phyloP scores from a whole-genome alignment of 2,329 filamentous ascomycete species.

The Ascochyta fabae region DNA sequence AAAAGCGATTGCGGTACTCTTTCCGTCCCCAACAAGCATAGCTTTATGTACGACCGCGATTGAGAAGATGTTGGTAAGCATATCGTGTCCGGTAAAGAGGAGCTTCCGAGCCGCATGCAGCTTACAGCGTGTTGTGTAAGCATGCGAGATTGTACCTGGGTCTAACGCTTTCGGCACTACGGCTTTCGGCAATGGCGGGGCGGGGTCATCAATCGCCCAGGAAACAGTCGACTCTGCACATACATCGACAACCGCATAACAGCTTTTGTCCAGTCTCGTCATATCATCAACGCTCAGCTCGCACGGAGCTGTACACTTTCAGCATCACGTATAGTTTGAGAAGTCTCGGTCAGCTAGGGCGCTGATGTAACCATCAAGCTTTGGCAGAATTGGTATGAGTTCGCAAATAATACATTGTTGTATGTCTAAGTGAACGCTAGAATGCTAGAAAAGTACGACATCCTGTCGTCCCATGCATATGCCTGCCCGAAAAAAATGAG shows the following conservation, averaged over 20 bases:
- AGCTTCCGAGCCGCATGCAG: slow-evolving; percentile 6
- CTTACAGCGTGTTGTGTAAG: slow-evolving; percentile 27
- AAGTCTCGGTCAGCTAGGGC: not conserved
- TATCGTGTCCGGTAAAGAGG: slow-evolving; percentile 6
- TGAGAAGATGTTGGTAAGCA: slow-evolving; percentile 5
- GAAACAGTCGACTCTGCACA: not conserved
- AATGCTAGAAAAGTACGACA: slow-evolving; percentile 23
- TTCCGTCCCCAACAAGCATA: not conserved
- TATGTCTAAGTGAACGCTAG: slow-evolving; percentile 23
- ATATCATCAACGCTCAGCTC: not conserved
- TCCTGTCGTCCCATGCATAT: slow-evolving; percentile 22
- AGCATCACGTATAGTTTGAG: not conserved
- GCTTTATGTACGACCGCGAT: not conserved
- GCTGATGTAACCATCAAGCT: not conserved
- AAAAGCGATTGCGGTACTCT: not conserved
- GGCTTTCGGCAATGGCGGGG: slow-evolving; percentile 20
- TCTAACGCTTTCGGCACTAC: slow-evolving; percentile 17
- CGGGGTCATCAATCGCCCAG: slow-evolving; percentile 15
- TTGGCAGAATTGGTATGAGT: not conserved
- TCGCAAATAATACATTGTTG: slow-evolving; percentile 16
- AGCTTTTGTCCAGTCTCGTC: not conserved
- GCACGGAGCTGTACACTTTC: not conserved
- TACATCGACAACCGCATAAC: not conserved
- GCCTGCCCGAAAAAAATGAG: slow-evolving; percentile 21
- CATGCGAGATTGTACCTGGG: slow-evolving; percentile 21